A percentile compares a stretch with the other conserved stretches of the same genome.
phyloP scores from a whole-genome alignment of 345 rosid genomes.

The Salix brachista region DNA sequence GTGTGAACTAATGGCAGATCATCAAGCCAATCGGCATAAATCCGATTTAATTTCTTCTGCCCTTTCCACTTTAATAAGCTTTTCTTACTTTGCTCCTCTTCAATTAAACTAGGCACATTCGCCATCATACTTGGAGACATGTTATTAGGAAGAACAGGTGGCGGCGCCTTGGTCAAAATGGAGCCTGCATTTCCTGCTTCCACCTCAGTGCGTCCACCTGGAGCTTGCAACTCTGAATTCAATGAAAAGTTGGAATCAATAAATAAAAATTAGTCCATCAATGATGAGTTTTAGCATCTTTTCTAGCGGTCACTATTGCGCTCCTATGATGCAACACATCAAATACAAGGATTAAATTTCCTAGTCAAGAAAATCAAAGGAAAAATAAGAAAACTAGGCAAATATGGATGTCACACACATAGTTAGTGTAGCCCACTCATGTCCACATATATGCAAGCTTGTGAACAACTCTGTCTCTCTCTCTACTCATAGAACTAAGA shows the following conservation, averaged over 20 bases:
- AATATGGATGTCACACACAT: not conserved
- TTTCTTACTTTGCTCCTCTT: conserved; percentile 54
- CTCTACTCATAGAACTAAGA: too few species aligned
- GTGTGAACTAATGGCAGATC: conserved; percentile 57
- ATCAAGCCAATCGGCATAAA: conserved; percentile 93
- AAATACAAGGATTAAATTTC: not conserved
- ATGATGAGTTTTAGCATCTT: not conserved
- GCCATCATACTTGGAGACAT: conserved; percentile 33
- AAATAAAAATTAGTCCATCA: not conserved
- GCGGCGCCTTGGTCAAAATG: conserved; percentile 35
- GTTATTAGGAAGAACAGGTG: conserved; percentile 28
- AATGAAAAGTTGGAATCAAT: conserved; percentile 7
- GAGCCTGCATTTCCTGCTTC: conserved; percentile 40
- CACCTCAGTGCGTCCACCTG: conserved; percentile 50
- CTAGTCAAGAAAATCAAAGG: not conserved
- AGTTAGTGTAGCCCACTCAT: not conserved
- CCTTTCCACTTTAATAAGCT: conserved; percentile 74
- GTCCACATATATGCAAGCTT: too few species aligned
- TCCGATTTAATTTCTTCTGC: conserved; percentile 70
- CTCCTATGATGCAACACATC: not conserved
- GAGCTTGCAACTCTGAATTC: conserved; percentile 56
- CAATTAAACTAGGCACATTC: conserved; percentile 34
- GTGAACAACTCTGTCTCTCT: too few species aligned
- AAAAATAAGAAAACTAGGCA: not conserved
- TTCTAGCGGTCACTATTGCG: not conserved